Conservation (phyloP, 257 asterid species). For the Voacanga thouarsii region DNA sequence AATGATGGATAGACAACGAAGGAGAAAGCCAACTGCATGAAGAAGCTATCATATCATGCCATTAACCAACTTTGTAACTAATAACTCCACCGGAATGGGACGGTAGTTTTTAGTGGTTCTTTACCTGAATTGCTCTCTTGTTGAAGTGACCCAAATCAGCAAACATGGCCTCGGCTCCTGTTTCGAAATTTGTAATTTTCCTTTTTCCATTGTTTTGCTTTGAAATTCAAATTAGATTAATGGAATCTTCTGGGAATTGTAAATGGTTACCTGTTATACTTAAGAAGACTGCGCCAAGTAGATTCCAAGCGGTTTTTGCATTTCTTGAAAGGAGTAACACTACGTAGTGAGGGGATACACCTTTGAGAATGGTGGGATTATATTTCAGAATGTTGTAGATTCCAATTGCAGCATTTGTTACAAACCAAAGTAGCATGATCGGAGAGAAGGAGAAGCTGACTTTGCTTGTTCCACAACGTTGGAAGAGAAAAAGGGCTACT, state of each 20-base stretch:
- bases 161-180: slow-evolving; percentile 82
- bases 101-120: not conserved
- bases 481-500: slow-evolving; percentile 49
- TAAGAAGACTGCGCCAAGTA: slow-evolving; percentile 68
- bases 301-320: slow-evolving; percentile 47
- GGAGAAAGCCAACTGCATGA: slow-evolving; percentile 52
- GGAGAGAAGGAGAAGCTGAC: slow-evolving; percentile 67
- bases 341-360: slow-evolving; percentile 57
- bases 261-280: slow-evolving; percentile 46
- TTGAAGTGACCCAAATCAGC: slow-evolving; percentile 81
- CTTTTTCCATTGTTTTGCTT: too few species aligned
- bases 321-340: slow-evolving; percentile 39
- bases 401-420: slow-evolving; percentile 51
- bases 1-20: slow-evolving; percentile 66
- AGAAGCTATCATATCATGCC: not conserved
- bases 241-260: not conserved
- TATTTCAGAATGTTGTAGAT: slow-evolving; percentile 48
- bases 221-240: not conserved
- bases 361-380: slow-evolving; percentile 48
- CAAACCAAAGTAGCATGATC: slow-evolving; percentile 62
- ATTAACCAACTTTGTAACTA: not conserved
- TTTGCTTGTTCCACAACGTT: slow-evolving; percentile 60
- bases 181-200: not conserved
- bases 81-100: not conserved
- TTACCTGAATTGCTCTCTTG: slow-evolving; percentile 63